Evolutionary conservation across 1,284 basidiomycete species (phyloP).

Genomic region (Ganoderma sinense): DNA sequence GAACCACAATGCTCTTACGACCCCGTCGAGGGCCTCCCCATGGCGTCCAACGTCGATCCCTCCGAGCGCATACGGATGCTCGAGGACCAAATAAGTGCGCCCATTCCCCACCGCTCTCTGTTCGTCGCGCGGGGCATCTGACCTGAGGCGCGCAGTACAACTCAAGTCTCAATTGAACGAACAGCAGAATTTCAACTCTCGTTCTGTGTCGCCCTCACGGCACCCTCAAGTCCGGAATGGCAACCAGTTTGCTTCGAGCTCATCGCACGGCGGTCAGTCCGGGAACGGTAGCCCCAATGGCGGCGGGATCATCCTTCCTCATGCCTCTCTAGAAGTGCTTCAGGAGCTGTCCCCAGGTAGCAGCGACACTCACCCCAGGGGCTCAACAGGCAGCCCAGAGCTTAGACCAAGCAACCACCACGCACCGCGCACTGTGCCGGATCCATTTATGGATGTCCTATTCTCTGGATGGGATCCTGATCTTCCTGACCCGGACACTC

Average conservation of each 20-base stretch:
- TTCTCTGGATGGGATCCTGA: constrained; percentile 85
- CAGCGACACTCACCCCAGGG: constrained; percentile 52
- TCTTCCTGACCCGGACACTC: constrained; percentile 72
- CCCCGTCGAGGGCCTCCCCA: constrained; percentile 79
- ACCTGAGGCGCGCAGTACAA: constrained; percentile 53
- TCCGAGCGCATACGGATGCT: constrained; percentile 75
- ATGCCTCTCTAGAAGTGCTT: constrained; percentile 55
- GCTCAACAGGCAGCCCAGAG: constrained; percentile 60
- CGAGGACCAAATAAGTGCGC: constrained; percentile 77
- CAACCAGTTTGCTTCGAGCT: constrained; percentile 31
- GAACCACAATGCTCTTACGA: constrained; percentile 86
- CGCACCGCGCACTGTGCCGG: constrained; percentile 15
- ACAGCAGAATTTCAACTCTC: constrained; percentile 47
- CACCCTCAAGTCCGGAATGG: constrained; percentile 33
- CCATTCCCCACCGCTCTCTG: constrained; percentile 33
- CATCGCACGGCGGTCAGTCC: constrained; percentile 34
- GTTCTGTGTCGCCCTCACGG: constrained; percentile 50
- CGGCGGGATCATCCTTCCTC: constrained; percentile 52
- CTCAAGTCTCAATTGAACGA: constrained; percentile 71
- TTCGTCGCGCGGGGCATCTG: constrained; percentile 5
- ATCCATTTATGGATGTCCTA: constrained; percentile 68
- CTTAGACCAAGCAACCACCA: constrained; percentile 36
- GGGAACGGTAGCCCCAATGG: constrained; percentile 36
- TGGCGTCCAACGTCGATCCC: constrained; percentile 78
- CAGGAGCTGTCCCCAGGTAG: constrained; percentile 48